These are phyloP conservation scores for Lasiosphaeria ovina DNA, from an alignment of 495 filamentous ascomycete species.

Conservation along the genomic window DNA sequence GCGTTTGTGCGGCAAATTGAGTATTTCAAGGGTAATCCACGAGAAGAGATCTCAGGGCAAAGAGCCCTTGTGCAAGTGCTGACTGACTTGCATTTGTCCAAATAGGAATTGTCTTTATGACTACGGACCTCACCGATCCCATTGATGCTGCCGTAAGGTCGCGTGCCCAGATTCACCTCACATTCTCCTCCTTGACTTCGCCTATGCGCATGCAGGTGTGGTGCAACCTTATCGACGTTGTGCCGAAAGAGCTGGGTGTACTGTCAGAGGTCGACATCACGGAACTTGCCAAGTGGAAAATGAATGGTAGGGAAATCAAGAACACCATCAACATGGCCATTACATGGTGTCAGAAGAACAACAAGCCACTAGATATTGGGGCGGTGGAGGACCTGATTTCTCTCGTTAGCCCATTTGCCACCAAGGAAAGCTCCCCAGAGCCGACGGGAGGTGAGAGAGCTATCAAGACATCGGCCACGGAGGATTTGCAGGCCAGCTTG, in stretches of 20 bases:
- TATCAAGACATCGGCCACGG: background rate
- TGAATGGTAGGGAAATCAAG: slow-evolving; percentile 37
- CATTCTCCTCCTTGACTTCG: slow-evolving; percentile 18
- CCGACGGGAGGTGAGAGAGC: background rate
- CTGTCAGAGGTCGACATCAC: slow-evolving; percentile 15
- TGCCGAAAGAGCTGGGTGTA: slow-evolving; percentile 16
- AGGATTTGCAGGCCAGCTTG: background rate
- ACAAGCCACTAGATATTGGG: background rate
- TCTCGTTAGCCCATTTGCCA: background rate
- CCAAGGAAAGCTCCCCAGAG: background rate
- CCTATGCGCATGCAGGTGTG: slow-evolving; percentile 23
- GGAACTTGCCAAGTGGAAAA: slow-evolving; percentile 20
- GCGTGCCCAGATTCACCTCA: slow-evolving; percentile 26
- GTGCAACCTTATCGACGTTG: slow-evolving; percentile 26
- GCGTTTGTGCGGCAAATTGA: slow-evolving; percentile 16
- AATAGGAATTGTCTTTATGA: slow-evolving; percentile 16
- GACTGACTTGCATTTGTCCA: background rate
- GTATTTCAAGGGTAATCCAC: slow-evolving; percentile 14
- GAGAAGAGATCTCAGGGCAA: background rate
- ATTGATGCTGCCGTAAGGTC: slow-evolving; percentile 32
- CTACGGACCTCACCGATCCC: slow-evolving; percentile 10
- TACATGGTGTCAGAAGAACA: slow-evolving; percentile 14
- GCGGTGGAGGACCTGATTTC: background rate
- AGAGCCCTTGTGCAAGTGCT: background rate
- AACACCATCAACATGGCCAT: slow-evolving; percentile 31